These are phyloP conservation scores for Chaetomium olivaceum DNA, from an alignment of 2,329 filamentous ascomycete genomes.

Conservation along the genomic window DNA sequence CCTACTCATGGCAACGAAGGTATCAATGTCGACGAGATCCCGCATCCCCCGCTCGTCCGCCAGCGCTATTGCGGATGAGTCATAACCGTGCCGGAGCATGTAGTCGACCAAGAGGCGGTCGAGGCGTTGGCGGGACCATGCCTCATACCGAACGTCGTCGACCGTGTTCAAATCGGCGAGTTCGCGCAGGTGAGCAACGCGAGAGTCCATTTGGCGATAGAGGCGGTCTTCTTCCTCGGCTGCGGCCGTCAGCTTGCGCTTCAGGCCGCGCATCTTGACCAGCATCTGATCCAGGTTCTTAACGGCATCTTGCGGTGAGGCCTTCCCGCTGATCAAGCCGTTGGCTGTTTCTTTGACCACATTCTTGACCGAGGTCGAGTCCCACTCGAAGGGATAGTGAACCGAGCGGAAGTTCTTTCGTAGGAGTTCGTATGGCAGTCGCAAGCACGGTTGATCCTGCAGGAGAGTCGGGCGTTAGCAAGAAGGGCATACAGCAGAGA, in stretches of 20 bases:
- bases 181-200: constrained; percentile 78
- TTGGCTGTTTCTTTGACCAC: constrained; percentile 65
- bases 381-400: constrained; percentile 73
- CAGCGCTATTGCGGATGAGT: constrained; percentile 71
- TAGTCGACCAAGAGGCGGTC: constrained; percentile 92
- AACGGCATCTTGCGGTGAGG: constrained; percentile 70
- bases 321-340: constrained; percentile 63
- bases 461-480: constrained; percentile 1
- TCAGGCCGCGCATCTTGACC: constrained; percentile 77
- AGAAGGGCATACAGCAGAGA: not conserved
- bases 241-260: constrained; percentile 77
- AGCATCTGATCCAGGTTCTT: constrained; percentile 83
- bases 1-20: constrained; percentile 77
- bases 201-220: constrained; percentile 72
- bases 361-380: constrained; percentile 63
- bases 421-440: constrained; percentile 87
- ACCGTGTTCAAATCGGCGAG: constrained; percentile 78
- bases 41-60: constrained; percentile 74
- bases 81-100: constrained; percentile 79
- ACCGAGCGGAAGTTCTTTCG: constrained; percentile 91
- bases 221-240: constrained; percentile 78
- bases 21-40: constrained; percentile 83
- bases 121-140: constrained; percentile 79
- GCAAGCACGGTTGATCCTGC: constrained; percentile 90
- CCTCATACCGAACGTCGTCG: constrained; percentile 90